Conservation (phyloP, 2,329 filamentous ascomycete species). For the Huntiella bhutanensis region DNA sequence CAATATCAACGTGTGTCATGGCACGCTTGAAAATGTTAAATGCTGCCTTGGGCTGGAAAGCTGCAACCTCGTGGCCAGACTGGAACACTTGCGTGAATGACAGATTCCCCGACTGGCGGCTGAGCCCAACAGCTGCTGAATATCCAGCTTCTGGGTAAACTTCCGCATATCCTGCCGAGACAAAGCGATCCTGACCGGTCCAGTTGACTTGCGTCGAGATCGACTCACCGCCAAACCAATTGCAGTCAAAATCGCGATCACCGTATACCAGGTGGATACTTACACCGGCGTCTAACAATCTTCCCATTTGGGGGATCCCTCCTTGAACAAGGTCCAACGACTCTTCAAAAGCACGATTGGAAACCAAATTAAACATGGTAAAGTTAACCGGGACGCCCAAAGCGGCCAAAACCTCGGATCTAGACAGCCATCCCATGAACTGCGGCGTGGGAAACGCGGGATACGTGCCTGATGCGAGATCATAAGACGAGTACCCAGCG, state of each 20-base stretch:
- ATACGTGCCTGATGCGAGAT: constrained; percentile 34
- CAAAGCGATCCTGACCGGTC: constrained; percentile 30
- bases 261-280: constrained; percentile 55
- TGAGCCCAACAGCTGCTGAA: constrained; percentile 46
- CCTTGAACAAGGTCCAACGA: constrained; percentile 16
- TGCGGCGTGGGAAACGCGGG: constrained; percentile 45
- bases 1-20: neutral
- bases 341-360: constrained; percentile 33
- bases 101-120: constrained; percentile 58
- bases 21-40: constrained; percentile 43
- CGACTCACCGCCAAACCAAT: constrained; percentile 57
- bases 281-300: constrained; percentile 42
- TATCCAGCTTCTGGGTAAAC: constrained; percentile 34
- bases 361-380: constrained; percentile 43
- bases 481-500: constrained; percentile 39
- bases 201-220: constrained; percentile 32
- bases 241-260: constrained; percentile 44
- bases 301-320: constrained; percentile 28
- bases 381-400: constrained; percentile 45
- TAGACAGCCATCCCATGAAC: constrained; percentile 47
- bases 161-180: constrained; percentile 40
- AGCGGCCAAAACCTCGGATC: constrained; percentile 33
- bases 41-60: constrained; percentile 40
- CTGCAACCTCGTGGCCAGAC: constrained; percentile 43
- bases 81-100: constrained; percentile 49